Evolutionary conservation across 441 rosid species (phyloP), one percentile per base, ranked within the genome.

Genomic region (Viola pubescens): DNA sequence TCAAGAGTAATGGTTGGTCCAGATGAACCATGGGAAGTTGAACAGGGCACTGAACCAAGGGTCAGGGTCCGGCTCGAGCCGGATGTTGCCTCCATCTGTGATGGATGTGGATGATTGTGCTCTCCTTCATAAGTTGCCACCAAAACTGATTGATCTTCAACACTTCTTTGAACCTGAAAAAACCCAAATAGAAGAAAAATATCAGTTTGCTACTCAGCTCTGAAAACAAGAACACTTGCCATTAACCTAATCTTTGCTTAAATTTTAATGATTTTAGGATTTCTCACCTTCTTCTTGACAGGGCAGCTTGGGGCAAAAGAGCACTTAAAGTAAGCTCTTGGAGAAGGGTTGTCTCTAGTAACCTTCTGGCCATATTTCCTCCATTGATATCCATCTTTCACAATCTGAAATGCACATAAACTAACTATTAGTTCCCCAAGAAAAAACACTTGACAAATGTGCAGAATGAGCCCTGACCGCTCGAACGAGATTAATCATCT

Each of bases 381-480:
- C 99, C 99, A 94, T 67, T 90, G 99, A 73, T 88, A 94, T 53
- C 99, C 99, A 83, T 94, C 99, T 62, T 85, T 94, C 65, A 90
- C 96, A 51, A 87, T 77, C 98, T 92, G 68, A 62, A 60, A 40
- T 3, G 8, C 13, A 48, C 7, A 48, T 4, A 8, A 26, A 40
- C 45, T 14, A 59, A 9, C 39, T 0, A 7, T 58, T 12, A 68
- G 44, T 41, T 39, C 13, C 46, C 6, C 41, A 26, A 3, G 26
- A 55, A 50, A 49, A 13, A 26, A 26, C 34, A 26, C 34, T 26
- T 0, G 2, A 26, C 34, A 26, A 0, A 26, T 26, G 34, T 26
- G 34, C 34, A 26, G 2, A 26, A 26, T 26, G 34, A 26, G 3
- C 34, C 3, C 34, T 2, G 2, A 26, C 34, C 34, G 3, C 34